Evolutionary conservation across 768 basidiomycete species (phyloP), one percentile per base, ranked within the genome.

Genomic region (Gloeopeniophorella convolvens): DNA sequence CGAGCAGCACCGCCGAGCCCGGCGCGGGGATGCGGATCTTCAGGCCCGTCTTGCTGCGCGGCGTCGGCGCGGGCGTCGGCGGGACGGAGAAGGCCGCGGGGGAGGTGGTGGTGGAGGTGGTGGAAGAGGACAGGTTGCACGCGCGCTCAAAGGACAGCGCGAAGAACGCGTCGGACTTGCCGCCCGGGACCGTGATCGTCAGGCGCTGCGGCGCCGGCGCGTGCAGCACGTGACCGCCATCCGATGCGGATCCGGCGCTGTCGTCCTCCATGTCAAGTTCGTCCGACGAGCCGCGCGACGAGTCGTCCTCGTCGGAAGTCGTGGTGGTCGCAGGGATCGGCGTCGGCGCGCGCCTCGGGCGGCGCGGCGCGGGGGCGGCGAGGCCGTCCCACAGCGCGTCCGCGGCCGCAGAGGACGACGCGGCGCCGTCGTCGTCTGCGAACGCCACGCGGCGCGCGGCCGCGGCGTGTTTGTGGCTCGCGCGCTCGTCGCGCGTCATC

Each of bases 121-220:
- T 34, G 42, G 12, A 18, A 21, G 24, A 5, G 5, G 15, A 28
- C 41, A 48, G 41, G 35, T 41, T 54, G 42, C 52, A 54, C 3
- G 52, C 48, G n/a, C 52, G 46, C 24, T 48, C 52, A 20, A 54
- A 54, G 1, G 52, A 45, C 52, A 54, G 48, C 27, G 52, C 41
- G 31, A 54, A 45, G 20, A 48, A 54, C 5, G 52, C 52, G 24
- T 54, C 52, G 6, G 52, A 54, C 37, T 54, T 54, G n/a, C 52
- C 52, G 8, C 52, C 52, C 3, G 52, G 52, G 15, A 54, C 46
- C 6, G 39, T 18, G 24, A 54, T 54, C 6, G 41, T 54, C 15
- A 54, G 52, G 36, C 52, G 52, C 12, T 54, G 26, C 48, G 24
- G 42, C n/a, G n/a, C 20, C 15, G 2, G 27, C 35, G 18, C 24